Conservation (phyloP, 495 filamentous ascomycete species). For the Penicillium parvum region DNA sequence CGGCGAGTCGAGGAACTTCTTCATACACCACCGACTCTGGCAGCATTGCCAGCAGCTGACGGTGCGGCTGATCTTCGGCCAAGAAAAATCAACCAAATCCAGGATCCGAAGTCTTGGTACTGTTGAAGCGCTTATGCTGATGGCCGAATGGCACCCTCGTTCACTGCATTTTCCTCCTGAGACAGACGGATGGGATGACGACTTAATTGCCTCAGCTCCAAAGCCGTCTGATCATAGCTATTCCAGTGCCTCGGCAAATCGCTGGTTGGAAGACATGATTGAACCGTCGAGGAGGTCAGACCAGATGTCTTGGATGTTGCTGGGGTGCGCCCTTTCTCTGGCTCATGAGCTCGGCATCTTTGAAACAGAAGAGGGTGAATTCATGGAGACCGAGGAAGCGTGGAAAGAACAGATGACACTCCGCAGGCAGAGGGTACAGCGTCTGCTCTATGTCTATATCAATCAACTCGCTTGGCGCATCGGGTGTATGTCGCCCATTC, state of each 20-base stretch:
- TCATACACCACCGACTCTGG: conserved; percentile 53
- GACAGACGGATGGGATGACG: conserved; percentile 47
- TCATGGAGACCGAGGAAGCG: conserved; percentile 22
- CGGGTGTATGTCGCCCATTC: conserved; percentile 50
- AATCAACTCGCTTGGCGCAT: conserved; percentile 52
- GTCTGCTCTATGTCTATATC: conserved; percentile 50
- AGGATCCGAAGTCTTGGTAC: conserved; percentile 46
- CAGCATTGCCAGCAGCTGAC: conserved; percentile 50
- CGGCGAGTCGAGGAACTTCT: conserved; percentile 49
- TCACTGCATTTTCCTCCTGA: conserved; percentile 51
- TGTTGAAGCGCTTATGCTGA: conserved; percentile 48
- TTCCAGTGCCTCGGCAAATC: conserved; percentile 24
- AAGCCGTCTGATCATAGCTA: conserved; percentile 15
- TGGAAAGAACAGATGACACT: conserved; percentile 36
- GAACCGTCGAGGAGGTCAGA: conserved; percentile 51
- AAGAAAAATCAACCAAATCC: conserved; percentile 45
- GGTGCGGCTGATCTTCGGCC: conserved; percentile 48
- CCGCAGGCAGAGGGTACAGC: conserved; percentile 41
- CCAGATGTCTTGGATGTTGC: conserved; percentile 55
- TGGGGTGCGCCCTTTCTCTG: conserved; percentile 48
- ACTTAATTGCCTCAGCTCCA: conserved; percentile 27
- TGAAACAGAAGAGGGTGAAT: conserved; percentile 33
- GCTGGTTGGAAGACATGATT: conserved; percentile 46
- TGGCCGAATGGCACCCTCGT: conserved; percentile 55
- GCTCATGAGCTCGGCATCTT: conserved; percentile 50